Percentiles rank a stretch among this genome's conserved stretches.
Evolutionary conservation across 306 rosid species (phyloP).

Genomic region (Castanospermum australe): DNA sequence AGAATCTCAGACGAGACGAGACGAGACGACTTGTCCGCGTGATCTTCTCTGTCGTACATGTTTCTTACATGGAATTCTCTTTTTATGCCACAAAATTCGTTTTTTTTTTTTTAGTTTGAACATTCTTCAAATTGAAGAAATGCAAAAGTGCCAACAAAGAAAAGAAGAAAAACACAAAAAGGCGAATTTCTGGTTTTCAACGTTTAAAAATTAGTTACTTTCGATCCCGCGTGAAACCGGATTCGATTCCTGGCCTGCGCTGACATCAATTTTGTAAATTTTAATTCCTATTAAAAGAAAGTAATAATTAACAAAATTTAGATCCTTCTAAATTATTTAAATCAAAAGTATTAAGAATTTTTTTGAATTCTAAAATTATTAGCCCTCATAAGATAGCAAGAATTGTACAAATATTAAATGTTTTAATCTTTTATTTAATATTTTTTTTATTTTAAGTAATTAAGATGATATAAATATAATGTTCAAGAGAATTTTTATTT

Average conservation of each 20-base stretch:
- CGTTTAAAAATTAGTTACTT: conserved; percentile 25
- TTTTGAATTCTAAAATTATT: too few relatives aligned
- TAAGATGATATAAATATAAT: too few relatives aligned
- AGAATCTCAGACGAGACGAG: conserved; percentile 16
- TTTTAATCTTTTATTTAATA: too few relatives aligned
- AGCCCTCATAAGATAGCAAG: too few relatives aligned
- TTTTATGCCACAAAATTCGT: conserved; percentile 6
- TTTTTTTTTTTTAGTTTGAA: neutral
- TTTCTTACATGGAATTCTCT: neutral
- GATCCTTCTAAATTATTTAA: too few relatives aligned
- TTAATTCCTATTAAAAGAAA: too few relatives aligned
- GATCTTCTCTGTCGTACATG: conserved; percentile 12
- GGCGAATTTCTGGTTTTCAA: neutral
- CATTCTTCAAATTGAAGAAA: neutral
- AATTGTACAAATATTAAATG: too few relatives aligned
- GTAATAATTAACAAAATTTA: too few relatives aligned
- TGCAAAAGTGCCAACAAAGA: neutral
- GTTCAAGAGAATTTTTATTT: too few relatives aligned
- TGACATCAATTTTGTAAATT: neutral
- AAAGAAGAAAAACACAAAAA: neutral
- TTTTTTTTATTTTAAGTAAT: too few relatives aligned
- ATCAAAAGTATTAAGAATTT: too few relatives aligned
- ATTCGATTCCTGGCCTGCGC: neutral
- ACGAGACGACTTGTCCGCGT: conserved; percentile 32
- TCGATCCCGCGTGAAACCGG: conserved; percentile 26